These are phyloP conservation scores for Kandelia obovata DNA, from an alignment of 345 rosid genomes.

Conservation along the genomic window DNA sequence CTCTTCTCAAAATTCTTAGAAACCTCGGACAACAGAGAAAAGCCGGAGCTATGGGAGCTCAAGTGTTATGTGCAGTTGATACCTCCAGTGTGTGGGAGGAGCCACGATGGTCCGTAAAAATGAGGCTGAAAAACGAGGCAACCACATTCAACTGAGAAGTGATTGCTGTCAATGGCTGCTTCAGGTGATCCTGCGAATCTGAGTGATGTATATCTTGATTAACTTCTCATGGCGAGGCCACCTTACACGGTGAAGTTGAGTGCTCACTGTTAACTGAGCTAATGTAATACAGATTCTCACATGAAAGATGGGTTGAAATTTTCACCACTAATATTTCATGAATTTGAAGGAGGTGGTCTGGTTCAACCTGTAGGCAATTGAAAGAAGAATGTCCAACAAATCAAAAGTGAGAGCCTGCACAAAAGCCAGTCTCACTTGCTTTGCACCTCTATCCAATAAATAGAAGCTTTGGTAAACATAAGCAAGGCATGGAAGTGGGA, in stretches of 20 bases:
- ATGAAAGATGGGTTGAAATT: neutral
- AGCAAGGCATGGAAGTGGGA: too few relatives aligned
- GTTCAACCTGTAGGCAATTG: too few relatives aligned
- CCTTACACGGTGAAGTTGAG: neutral
- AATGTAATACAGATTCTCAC: constrained; percentile 3
- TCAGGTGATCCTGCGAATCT: constrained; percentile 1
- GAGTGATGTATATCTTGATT: neutral
- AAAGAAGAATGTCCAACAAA: too few relatives aligned
- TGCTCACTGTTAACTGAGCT: neutral
- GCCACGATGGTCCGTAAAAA: neutral
- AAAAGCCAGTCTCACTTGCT: too few relatives aligned
- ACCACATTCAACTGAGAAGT: too few relatives aligned
- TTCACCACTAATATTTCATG: neutral
- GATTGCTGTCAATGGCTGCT: neutral
- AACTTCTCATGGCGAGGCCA: neutral
- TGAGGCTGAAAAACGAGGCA: neutral
- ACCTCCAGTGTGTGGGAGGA: neutral
- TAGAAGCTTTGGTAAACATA: too few relatives aligned
- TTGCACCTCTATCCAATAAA: too few relatives aligned
- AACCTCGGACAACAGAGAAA: neutral
- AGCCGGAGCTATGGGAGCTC: neutral
- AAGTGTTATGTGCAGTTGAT: neutral
- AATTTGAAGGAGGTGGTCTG: too few relatives aligned
- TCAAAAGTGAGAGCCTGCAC: too few relatives aligned
- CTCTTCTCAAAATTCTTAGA: neutral